Evolutionary conservation across 495 filamentous ascomycete species (phyloP).

Genomic region (Podospora conica): DNA sequence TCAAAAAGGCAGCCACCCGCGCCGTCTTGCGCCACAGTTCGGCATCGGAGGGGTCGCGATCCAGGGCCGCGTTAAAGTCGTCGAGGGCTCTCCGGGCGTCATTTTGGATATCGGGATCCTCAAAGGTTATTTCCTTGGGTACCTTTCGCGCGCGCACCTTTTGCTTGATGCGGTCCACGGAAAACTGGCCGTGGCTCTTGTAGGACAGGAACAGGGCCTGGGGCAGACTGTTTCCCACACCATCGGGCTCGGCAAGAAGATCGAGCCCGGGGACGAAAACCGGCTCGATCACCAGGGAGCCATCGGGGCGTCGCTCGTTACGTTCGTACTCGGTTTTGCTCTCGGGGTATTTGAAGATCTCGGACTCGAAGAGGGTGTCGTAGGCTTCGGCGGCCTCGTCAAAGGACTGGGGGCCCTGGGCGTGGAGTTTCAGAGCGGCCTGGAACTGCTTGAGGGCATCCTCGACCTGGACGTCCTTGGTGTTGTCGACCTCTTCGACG

Average conservation of each 20-base stretch:
- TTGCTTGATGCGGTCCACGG: slow-evolving; percentile 62
- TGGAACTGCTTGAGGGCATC: slow-evolving; percentile 96
- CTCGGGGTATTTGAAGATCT: slow-evolving; percentile 89
- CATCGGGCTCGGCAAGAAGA: slow-evolving; percentile 50
- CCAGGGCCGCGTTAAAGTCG: slow-evolving; percentile 68
- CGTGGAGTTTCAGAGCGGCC: slow-evolving; percentile 82
- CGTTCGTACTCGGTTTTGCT: slow-evolving; percentile 71
- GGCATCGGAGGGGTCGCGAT: slow-evolving; percentile 85
- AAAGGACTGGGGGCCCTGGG: slow-evolving; percentile 72
- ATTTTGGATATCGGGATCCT: slow-evolving; percentile 34
- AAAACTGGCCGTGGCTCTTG: slow-evolving; percentile 91
- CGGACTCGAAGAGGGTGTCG: slow-evolving; percentile 74
- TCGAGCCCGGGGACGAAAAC: slow-evolving; percentile 35
- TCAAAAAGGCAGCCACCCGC: slow-evolving; percentile 65
- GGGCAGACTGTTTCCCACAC: slow-evolving; percentile 69
- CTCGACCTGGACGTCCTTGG: slow-evolving; percentile 92
- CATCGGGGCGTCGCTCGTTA: slow-evolving; percentile 55
- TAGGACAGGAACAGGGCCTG: slow-evolving; percentile 87
- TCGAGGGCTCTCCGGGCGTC: slow-evolving; percentile 47
- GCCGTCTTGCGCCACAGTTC: slow-evolving; percentile 90
- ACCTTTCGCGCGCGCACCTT: slow-evolving; percentile 34
- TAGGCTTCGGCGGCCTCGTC: slow-evolving; percentile 77
- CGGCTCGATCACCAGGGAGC: slow-evolving; percentile 30
- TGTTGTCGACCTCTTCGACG: slow-evolving; percentile 90
- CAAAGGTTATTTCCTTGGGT: slow-evolving; percentile 27